Evolutionary conservation across 139 green algal genomes (phyloP).

Genomic region (Eudorina sp.): DNA sequence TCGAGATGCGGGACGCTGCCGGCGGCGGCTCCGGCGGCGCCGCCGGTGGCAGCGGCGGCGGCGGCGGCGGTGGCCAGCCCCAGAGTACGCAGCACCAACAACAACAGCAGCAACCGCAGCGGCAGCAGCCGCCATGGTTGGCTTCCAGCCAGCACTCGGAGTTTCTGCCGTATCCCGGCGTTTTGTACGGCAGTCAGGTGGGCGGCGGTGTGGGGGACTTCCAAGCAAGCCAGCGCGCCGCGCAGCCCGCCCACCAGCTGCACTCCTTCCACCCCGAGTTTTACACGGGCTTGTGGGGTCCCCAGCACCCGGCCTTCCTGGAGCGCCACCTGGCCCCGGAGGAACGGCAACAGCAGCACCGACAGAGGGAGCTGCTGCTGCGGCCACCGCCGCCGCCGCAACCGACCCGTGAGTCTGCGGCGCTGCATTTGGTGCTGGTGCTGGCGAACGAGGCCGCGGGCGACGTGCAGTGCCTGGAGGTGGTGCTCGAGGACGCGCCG

Average conservation of each 20-base stretch:
- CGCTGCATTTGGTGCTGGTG: not conserved
- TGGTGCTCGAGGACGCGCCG: constrained; percentile 29
- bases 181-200: too few species aligned
- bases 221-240: too few species aligned
- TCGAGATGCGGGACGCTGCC: too few species aligned
- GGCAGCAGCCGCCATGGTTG: not conserved
- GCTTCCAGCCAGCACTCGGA: too few species aligned
- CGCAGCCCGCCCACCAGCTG: too few species aligned
- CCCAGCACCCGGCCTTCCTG: not conserved
- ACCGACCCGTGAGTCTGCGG: not conserved
- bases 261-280: not conserved
- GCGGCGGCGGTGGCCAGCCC: not conserved
- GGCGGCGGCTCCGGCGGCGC: not conserved
- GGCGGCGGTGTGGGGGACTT: too few species aligned
- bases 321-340: not conserved
- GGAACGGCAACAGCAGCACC: not conserved
- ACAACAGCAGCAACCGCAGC: not conserved
- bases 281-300: not conserved
- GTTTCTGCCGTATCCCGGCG: too few species aligned
- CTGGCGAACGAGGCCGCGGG: constrained; percentile 17
- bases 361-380: not conserved
- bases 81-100: not conserved
- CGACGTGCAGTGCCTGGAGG: constrained; percentile 16
- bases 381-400: not conserved
- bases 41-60: not conserved